phyloP scores from a whole-genome alignment of 768 basidiomycete genomes.

The Cubamyces sp. region DNA sequence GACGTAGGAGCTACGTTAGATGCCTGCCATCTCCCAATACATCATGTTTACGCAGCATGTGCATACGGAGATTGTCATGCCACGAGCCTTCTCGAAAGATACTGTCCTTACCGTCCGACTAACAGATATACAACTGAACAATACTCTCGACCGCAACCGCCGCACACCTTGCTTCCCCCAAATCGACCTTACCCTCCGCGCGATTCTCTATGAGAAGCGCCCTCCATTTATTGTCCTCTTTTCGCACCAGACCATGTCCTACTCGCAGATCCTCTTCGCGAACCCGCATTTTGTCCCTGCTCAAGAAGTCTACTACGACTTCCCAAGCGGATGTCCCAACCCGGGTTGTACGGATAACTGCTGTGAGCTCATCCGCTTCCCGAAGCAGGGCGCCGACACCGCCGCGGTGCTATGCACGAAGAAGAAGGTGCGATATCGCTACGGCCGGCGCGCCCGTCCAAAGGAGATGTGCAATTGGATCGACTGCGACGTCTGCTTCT shows the following conservation, averaged over 20 bases:
- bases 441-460: conserved; percentile 47
- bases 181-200: conserved; percentile 77
- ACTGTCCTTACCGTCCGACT: conserved; percentile 1
- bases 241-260: conserved; percentile 79
- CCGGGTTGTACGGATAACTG: conserved; percentile 75
- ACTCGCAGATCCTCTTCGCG: conserved; percentile 82
- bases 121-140: conserved; percentile 67
- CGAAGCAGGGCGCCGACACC: conserved; percentile 60
- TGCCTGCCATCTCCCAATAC: not conserved
- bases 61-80: not conserved
- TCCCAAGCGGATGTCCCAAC: conserved; percentile 79
- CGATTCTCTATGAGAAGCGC: conserved; percentile 74
- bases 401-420: conserved; percentile 67
- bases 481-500: conserved; percentile 67
- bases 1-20: not conserved
- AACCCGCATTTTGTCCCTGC: conserved; percentile 71
- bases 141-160: conserved; percentile 66
- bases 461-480: conserved; percentile 85
- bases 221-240: conserved; percentile 80
- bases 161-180: conserved; percentile 84
- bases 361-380: conserved; percentile 83
- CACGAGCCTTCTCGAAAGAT: not conserved
- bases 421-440: conserved; percentile 47
- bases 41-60: conserved; percentile 6
- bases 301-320: conserved; percentile 74